These are phyloP conservation scores for Stephania yunnanensis DNA, from an alignment of 164 flowering plant species.

Conservation along the genomic window DNA sequence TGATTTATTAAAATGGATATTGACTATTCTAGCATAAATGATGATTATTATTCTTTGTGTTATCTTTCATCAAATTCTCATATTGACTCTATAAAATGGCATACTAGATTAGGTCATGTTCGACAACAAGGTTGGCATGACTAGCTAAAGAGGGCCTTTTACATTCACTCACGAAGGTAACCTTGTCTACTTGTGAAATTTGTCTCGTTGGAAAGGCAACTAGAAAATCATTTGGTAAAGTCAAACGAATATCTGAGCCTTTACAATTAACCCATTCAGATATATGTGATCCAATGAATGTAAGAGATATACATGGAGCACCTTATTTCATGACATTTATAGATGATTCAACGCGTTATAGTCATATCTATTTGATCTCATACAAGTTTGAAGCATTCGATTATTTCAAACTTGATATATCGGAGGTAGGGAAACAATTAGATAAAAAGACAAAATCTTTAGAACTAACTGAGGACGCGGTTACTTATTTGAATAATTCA, in stretches of 20 bases:
- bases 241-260: not conserved
- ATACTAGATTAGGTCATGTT: slow-evolving; percentile 1
- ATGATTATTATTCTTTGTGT: too few species aligned
- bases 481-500: not conserved
- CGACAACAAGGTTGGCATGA: not conserved
- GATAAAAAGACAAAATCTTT: not conserved
- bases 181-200: too few species aligned
- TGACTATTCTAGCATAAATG: too few species aligned
- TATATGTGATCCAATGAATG: not conserved
- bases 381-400: slow-evolving; percentile 9
- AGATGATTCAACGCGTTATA: slow-evolving; percentile 1
- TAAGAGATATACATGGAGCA: not conserved
- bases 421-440: not conserved
- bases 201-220: not conserved
- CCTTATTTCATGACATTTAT: slow-evolving; percentile 8
- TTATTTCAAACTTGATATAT: not conserved
- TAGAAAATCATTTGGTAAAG: not conserved
- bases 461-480: not conserved
- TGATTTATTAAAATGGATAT: too few species aligned
- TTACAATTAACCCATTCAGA: slow-evolving; percentile 3
- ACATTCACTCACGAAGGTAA: not conserved
- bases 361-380: slow-evolving; percentile 1
- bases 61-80: too few species aligned
- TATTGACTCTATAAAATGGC: too few species aligned
- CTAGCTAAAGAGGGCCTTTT: not conserved